Conservation (phyloP, 139 green algal genomes). For the Coelastrella sp. region DNA sequence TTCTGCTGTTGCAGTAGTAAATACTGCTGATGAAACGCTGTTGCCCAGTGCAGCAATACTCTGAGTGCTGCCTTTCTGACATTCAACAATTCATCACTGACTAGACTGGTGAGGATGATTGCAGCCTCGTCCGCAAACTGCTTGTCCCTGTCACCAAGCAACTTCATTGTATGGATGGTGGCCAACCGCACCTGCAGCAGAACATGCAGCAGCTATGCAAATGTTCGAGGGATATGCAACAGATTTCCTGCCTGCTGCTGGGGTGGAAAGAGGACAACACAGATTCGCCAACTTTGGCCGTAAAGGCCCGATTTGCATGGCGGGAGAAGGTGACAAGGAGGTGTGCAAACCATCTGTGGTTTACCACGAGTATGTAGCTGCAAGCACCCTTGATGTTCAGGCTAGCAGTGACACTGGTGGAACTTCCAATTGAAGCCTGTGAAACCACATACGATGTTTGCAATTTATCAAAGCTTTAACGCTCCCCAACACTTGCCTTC, state of each 20-base stretch:
- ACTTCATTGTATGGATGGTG: neutral
- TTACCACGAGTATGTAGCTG: no score
- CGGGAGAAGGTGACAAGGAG: no score
- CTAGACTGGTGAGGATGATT: neutral
- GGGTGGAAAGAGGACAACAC: no score
- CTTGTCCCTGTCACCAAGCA: neutral
- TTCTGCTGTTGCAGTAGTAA: neutral
- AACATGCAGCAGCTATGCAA: neutral
- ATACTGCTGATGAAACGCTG: neutral
- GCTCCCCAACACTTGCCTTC: neutral
- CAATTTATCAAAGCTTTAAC: no score
- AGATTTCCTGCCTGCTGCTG: no score
- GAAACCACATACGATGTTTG: no score
- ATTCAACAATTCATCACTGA: neutral
- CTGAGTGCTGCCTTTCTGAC: constrained; percentile 13
- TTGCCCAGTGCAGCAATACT: neutral
- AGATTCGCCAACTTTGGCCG: no score
- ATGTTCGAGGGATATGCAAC: neutral
- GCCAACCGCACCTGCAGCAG: constrained; percentile 13
- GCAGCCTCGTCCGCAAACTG: constrained; percentile 13
- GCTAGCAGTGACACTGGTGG: no score
- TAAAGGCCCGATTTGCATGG: no score
- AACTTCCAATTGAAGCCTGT: no score
- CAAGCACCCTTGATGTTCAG: no score
- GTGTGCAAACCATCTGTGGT: no score